A percentile compares a stretch with the other conserved stretches of the same genome.
phyloP scores from a whole-genome alignment of 441 rosid species.

The Jatropha multifida region DNA sequence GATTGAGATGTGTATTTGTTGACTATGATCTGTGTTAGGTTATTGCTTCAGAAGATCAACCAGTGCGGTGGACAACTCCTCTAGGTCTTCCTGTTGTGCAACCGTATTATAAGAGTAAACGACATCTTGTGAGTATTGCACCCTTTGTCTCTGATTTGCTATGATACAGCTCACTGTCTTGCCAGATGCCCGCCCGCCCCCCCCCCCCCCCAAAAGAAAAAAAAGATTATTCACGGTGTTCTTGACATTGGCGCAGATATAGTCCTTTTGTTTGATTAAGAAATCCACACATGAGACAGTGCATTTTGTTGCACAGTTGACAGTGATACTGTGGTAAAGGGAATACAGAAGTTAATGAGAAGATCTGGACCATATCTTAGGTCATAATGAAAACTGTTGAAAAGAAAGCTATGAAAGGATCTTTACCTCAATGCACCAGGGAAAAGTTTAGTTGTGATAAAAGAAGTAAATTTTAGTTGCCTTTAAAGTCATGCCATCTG shows the following conservation, averaged over 20 bases:
- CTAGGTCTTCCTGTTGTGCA: constrained; percentile 97
- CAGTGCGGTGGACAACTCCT: constrained; percentile 95
- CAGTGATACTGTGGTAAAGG: not conserved
- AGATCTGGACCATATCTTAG: not conserved
- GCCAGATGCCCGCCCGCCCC: not conserved
- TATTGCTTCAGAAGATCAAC: constrained; percentile 78
- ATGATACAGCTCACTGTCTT: constrained; percentile 6
- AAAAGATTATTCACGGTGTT: too few species aligned
- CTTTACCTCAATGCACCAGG: not conserved
- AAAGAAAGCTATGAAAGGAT: not conserved
- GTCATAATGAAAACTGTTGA: not conserved
- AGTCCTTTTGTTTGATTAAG: not conserved
- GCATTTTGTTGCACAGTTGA: not conserved
- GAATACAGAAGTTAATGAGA: not conserved
- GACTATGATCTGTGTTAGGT: constrained; percentile 44
- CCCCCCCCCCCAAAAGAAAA: too few species aligned
- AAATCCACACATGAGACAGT: not conserved
- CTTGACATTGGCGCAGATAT: not conserved
- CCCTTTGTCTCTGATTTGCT: constrained; percentile 9
- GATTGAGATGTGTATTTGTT: constrained; percentile 15
- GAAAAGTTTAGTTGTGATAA: not conserved
- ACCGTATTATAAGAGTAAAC: constrained; percentile 77
- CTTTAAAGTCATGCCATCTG: not conserved
- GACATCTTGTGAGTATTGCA: constrained; percentile 66
- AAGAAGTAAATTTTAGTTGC: constrained; percentile 1